Evolutionary conservation across 2,329 filamentous ascomycete genomes (phyloP).

Genomic region (Acrodontium crateriforme): DNA sequence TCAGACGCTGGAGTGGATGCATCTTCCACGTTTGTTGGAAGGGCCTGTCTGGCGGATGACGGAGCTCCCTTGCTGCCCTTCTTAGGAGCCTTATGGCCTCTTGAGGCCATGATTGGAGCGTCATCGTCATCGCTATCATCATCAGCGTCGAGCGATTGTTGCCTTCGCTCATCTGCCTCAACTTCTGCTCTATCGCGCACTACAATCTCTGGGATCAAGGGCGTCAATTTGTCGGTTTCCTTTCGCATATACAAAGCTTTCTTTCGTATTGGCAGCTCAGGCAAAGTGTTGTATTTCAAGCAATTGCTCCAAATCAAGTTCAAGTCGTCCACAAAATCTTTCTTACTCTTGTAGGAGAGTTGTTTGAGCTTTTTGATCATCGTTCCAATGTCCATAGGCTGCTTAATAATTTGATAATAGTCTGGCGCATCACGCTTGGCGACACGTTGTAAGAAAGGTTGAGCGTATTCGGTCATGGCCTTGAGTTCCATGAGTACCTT

Average conservation of each 20-base stretch:
- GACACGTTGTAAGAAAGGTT: constrained; percentile 85
- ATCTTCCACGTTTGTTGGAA: constrained; percentile 54
- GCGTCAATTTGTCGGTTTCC: constrained; percentile 91
- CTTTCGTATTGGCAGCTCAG: constrained; percentile 72
- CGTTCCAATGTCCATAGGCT: constrained; percentile 91
- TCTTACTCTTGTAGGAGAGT: constrained; percentile 49
- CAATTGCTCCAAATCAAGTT: constrained; percentile 97
- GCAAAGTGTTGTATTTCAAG: constrained; percentile 84
- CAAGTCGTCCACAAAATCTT: constrained; percentile 85
- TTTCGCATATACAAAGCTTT: constrained; percentile 95
- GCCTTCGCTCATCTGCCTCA: constrained; percentile 56
- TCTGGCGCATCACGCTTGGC: constrained; percentile 96
- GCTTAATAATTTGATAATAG: constrained; percentile 87
- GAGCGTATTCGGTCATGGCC: constrained; percentile 91
- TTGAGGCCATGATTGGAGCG: constrained; percentile 84
- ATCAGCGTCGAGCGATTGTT: constrained; percentile 73
- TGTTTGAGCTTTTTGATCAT: constrained; percentile 96
- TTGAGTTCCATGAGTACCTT: constrained; percentile 96
- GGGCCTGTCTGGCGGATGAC: constrained; percentile 16
- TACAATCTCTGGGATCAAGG: constrained; percentile 81
- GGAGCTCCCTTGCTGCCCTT: constrained; percentile 48
- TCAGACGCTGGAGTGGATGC: constrained; percentile 54
- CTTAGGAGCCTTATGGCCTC: constrained; percentile 75
- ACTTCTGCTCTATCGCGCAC: constrained; percentile 88
- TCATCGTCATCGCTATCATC: constrained; percentile 74